Evolutionary conservation across 179 eudicot species (phyloP).

Genomic region (Spergularia azorica): DNA sequence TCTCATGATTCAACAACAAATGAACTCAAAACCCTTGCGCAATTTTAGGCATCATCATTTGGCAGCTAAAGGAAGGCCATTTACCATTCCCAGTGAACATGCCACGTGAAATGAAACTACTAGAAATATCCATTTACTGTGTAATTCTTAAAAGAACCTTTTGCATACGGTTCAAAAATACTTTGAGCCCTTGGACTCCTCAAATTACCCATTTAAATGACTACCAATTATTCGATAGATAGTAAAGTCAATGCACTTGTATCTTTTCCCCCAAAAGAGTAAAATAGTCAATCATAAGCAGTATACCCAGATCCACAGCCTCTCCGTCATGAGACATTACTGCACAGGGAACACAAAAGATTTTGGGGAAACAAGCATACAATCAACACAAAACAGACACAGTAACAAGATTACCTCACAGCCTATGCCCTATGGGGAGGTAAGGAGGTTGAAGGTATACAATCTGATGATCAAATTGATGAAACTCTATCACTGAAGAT

Average conservation of each 20-base stretch:
- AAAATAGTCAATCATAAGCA: background rate
- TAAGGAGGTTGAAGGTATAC: too few species aligned
- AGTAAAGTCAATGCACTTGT: background rate
- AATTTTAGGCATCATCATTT: conserved; percentile 29
- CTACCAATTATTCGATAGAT: background rate
- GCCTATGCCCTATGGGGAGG: too few species aligned
- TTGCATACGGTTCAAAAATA: too few species aligned
- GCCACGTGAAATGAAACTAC: background rate
- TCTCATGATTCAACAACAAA: background rate
- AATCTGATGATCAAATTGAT: too few species aligned
- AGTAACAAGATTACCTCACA: too few species aligned
- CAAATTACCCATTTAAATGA: background rate
- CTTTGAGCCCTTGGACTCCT: too few species aligned
- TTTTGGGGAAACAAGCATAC: too few species aligned
- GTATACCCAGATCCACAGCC: background rate
- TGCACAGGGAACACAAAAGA: too few species aligned
- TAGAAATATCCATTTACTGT: too few species aligned
- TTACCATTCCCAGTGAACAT: background rate
- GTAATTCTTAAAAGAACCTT: too few species aligned
- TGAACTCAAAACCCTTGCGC: conserved; percentile 34
- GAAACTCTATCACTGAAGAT: too few species aligned
- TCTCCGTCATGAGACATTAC: background rate
- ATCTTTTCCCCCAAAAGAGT: background rate
- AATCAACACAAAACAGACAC: too few species aligned
- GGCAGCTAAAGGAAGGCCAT: conserved; percentile 10